Conservation (phyloP, 1,284 basidiomycete genomes). For the Rhodofomes roseus region DNA sequence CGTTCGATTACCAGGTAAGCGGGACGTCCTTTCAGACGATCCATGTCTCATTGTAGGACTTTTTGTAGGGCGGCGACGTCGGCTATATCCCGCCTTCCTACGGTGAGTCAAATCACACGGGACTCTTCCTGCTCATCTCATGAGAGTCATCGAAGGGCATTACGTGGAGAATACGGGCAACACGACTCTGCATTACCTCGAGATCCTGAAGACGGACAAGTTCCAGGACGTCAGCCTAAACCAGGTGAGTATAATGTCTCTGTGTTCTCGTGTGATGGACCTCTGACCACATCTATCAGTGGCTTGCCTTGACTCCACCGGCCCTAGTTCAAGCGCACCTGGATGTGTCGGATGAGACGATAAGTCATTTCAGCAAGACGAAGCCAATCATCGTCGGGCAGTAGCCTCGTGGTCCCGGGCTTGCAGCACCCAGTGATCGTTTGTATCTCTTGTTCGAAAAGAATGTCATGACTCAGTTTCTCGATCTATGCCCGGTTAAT, state of each 20-base stretch:
- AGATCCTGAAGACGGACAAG: constrained; percentile 51
- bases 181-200: constrained; percentile 53
- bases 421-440: too few relatives aligned
- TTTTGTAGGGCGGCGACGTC: constrained; percentile 50
- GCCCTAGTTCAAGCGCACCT: constrained; percentile 38
- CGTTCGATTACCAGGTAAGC: constrained; percentile 59
- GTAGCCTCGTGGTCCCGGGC: too few relatives aligned
- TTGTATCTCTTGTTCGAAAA: too few relatives aligned
- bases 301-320: constrained; percentile 39
- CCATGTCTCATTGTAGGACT: not conserved
- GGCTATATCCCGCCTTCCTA: constrained; percentile 52
- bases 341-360: constrained; percentile 31
- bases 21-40: not conserved
- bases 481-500: too few relatives aligned
- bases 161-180: constrained; percentile 72
- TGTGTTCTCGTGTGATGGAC: not conserved
- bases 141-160: constrained; percentile 38
- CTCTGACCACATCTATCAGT: constrained; percentile 18
- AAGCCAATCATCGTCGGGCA: constrained; percentile 28
- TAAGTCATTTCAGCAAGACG: constrained; percentile 31
- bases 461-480: too few relatives aligned
- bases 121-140: too few relatives aligned
- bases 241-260: constrained; percentile 18
- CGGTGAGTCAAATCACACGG: constrained; percentile 26
- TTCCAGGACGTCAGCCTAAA: constrained; percentile 28